Conservation (phyloP, 192 early-diverging fungal genomes). For the Coemansia sp. region DNA sequence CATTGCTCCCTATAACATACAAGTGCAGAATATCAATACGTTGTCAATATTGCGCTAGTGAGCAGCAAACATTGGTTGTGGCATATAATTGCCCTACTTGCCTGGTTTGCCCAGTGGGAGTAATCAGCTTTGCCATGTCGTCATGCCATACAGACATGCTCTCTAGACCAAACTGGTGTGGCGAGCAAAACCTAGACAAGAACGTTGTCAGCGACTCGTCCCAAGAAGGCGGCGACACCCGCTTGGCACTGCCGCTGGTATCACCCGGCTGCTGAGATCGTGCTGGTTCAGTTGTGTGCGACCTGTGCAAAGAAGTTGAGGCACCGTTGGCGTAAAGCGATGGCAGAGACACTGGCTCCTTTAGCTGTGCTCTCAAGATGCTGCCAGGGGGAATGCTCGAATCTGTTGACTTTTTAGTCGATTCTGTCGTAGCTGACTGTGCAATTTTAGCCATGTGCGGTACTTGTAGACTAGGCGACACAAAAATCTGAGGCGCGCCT, state of each 20-base stretch:
- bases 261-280: slow-evolving; percentile 14
- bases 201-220: slow-evolving; percentile 39
- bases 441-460: slow-evolving; percentile 32
- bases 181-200: slow-evolving; percentile 40
- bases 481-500: slow-evolving; percentile 24
- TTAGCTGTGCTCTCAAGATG: slow-evolving; percentile 35
- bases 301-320: slow-evolving; percentile 16
- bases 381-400: slow-evolving; percentile 15
- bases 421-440: slow-evolving; percentile 4
- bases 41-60: neutral
- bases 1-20: slow-evolving; percentile 37
- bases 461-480: slow-evolving; percentile 23
- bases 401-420: slow-evolving; percentile 4
- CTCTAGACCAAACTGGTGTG: slow-evolving; percentile 45
- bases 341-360: slow-evolving; percentile 4
- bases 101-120: slow-evolving; percentile 20
- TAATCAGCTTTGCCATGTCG: slow-evolving; percentile 38
- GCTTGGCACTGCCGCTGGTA: neutral
- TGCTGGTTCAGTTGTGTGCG: slow-evolving; percentile 45
- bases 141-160: slow-evolving; percentile 51
- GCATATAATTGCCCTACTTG: neutral
- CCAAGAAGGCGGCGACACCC: slow-evolving; percentile 34
- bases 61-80: neutral
- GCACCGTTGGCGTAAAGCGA: slow-evolving; percentile 18
- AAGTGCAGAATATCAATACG: neutral